Conservation (phyloP, 805 yeast genomes). For the Ascoidea tarda region DNA sequence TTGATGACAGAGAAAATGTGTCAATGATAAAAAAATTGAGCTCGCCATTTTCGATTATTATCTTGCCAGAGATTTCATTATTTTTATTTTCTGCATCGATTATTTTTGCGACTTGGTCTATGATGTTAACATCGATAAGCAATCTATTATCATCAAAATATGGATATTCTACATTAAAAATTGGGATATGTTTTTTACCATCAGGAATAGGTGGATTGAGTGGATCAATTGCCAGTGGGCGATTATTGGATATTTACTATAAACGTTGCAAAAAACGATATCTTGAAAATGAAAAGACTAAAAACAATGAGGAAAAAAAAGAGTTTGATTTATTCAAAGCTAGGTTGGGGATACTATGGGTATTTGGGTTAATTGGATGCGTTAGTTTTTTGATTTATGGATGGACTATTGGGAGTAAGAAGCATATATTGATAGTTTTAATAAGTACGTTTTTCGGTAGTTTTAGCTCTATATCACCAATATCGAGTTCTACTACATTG, state of each 20-base stretch:
- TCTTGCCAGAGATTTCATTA: conserved; percentile 1
- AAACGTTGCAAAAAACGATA: neutral
- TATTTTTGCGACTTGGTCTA: conserved; percentile 50
- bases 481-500: conserved; percentile 48
- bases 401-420: conserved; percentile 47
- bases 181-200: conserved; percentile 67
- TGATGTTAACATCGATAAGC: conserved; percentile 51
- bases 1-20: neutral
- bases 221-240: conserved; percentile 49
- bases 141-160: conserved; percentile 38
- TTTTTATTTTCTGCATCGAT: conserved; percentile 3
- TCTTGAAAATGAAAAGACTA: conserved; percentile 4
- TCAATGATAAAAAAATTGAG: neutral
- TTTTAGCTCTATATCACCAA: conserved; percentile 39
- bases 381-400: conserved; percentile 44
- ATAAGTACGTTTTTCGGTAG: conserved; percentile 45
- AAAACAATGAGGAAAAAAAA: conserved; percentile 9
- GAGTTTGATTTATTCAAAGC: conserved; percentile 35
- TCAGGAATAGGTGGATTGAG: conserved; percentile 53
- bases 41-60: neutral
- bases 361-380: conserved; percentile 22
- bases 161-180: conserved; percentile 33
- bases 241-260: conserved; percentile 30
- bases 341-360: conserved; percentile 19
- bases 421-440: conserved; percentile 39